These are phyloP conservation scores for Tremella mesenterica DNA, from an alignment of 768 basidiomycete species.

Conservation along the genomic window DNA sequence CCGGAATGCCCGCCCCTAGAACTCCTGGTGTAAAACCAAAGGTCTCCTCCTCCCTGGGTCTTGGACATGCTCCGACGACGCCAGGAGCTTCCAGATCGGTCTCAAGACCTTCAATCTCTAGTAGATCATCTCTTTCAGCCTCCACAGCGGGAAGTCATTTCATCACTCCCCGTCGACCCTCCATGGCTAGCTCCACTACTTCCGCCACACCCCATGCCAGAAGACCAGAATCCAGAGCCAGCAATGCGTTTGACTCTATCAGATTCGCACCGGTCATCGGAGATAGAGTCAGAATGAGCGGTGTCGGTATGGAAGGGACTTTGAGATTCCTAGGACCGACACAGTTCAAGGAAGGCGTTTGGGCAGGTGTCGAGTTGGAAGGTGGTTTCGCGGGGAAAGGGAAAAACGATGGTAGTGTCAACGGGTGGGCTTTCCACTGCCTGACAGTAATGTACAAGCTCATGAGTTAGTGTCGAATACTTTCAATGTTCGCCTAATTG, in stretches of 20 bases:
- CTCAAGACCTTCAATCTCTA: constrained; percentile 17
- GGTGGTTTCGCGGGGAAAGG: constrained; percentile 82
- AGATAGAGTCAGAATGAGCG: constrained; percentile 77
- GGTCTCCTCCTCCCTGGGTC: constrained; percentile 20
- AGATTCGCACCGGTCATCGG: constrained; percentile 53
- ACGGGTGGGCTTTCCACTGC: constrained; percentile 57
- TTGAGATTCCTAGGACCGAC: constrained; percentile 75
- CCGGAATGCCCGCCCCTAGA: constrained; percentile 7
- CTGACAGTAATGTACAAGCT: not conserved
- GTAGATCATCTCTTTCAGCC: constrained; percentile 10
- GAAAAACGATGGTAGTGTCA: constrained; percentile 87
- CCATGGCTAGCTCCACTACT: constrained; percentile 32
- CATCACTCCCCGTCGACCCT: constrained; percentile 31
- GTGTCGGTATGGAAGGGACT: constrained; percentile 73
- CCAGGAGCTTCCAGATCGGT: constrained; percentile 23
- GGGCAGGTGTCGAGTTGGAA: constrained; percentile 86
- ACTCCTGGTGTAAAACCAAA: constrained; percentile 20
- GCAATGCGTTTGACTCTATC: not conserved
- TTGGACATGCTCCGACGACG: constrained; percentile 21
- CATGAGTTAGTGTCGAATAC: constrained; percentile 60
- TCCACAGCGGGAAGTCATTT: constrained; percentile 6
- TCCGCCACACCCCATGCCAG: constrained; percentile 27
- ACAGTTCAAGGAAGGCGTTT: constrained; percentile 76
- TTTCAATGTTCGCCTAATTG: constrained; percentile 76
- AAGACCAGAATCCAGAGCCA: constrained; percentile 32